Conservation (phyloP, 163 green algal species). For the Prototheca wickerhamii region DNA sequence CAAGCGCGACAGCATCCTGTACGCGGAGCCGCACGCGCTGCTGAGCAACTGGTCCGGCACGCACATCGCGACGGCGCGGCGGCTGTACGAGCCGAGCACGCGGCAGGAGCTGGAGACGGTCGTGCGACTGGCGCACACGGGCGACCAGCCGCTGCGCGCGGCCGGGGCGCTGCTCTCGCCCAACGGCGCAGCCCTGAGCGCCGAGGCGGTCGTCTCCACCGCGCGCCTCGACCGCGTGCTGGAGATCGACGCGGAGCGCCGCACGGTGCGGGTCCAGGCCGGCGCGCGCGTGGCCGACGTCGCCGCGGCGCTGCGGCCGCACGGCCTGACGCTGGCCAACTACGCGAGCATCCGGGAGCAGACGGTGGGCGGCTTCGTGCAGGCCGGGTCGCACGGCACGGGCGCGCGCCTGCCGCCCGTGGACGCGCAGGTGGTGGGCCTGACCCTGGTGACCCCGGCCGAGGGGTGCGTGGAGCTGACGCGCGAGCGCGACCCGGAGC, state of each 20-base stretch:
- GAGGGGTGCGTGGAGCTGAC: constrained; percentile 60
- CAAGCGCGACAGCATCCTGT: not conserved
- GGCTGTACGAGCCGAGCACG: constrained; percentile 68
- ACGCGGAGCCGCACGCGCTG: constrained; percentile 1
- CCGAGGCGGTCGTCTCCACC: constrained; percentile 82
- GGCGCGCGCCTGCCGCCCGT: constrained; percentile 84
- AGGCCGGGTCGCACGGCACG: constrained; percentile 90
- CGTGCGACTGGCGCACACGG: constrained; percentile 43
- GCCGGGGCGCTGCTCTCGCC: constrained; percentile 79
- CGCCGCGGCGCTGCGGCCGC: constrained; percentile 59
- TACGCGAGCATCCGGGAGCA: constrained; percentile 94
- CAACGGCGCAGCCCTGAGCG: constrained; percentile 80
- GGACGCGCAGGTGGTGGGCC: constrained; percentile 83
- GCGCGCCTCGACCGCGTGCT: constrained; percentile 72
- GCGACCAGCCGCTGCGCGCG: constrained; percentile 52
- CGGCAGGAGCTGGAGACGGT: constrained; percentile 70
- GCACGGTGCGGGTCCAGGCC: constrained; percentile 78
- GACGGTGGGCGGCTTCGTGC: constrained; percentile 82
- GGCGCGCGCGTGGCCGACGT: constrained; percentile 77
- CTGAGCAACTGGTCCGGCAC: constrained; percentile 88
- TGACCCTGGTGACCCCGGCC: constrained; percentile 84
- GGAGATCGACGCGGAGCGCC: constrained; percentile 20
- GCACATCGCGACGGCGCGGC: constrained; percentile 46
- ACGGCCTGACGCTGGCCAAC: constrained; percentile 91
- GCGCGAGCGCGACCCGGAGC: constrained; percentile 53